Evolutionary conservation across 2,329 filamentous ascomycete species (phyloP), one percentile per base, ranked within the genome.

Genomic region (Talaromyces atroroseus): DNA sequence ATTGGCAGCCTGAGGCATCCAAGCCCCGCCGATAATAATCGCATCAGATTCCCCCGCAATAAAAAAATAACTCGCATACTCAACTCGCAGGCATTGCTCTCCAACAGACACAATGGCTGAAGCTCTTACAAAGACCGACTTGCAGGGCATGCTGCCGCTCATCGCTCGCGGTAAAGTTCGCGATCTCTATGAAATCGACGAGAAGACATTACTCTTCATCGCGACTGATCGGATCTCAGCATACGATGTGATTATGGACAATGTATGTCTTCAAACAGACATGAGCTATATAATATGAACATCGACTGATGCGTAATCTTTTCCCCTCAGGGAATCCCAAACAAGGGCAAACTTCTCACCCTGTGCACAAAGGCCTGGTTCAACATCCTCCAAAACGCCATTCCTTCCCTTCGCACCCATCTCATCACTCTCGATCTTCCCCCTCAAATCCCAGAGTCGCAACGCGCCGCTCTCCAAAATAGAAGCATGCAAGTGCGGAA

Each of bases 221-320:
- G 87, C 89, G 23, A 88, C 89, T 14, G 92, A 96, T 76, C 87
- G 94, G 63, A 94, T 96, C 71, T 96, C 90, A 23, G 94, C 94
- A 56, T 97, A 92, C 78, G 92, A 97, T 80, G 90, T 95, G 64
- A 84, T 95, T 64, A 85, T 95, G 80, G 77, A 82, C 65, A 96
- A 94, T 74, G 85, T 49, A 65, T 77, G 77, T 45, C 82, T 32
- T 45, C 18, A 18, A 10, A 34, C 11, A 8, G 8, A 16, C 51
- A 76, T 77, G 4, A n/a, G 2, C n/a, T 20, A 5, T 14, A 48
- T 20, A 11, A n/a, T 26, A 20, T 29, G 11, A 52, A 24, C 20
- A 14, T 23, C 14, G 24, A 24, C 12, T 29, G 44, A 46, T 23
- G 11, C 24, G 6, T 48, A 32, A 7, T 7, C 21, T 20, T 8